Evolutionary conservation across 345 rosid genomes (phyloP), one percentile per base, ranked within the genome.

Genomic region (Brassica cretica): DNA sequence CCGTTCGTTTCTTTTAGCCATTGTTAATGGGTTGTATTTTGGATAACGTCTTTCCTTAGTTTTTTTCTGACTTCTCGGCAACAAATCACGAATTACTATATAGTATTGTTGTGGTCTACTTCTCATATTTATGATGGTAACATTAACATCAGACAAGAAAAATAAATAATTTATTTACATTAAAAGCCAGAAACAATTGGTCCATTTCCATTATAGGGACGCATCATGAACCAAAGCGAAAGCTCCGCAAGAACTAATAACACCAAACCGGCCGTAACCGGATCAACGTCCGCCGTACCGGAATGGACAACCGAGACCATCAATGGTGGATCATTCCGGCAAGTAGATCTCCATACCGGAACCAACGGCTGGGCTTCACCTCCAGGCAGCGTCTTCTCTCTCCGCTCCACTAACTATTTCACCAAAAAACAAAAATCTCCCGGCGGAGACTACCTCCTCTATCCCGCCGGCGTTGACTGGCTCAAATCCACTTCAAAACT

Each of bases 321-420:
- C 81, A 67, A 84, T 60, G 95, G 97, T 18, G 98, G 98, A 2
- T 79, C 97, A 5, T 76, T 88, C 33, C 87, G 66, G 25, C 86
- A 15, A 33, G 59, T 53, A 0, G 24, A 53, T 53, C 59, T 53
- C 29, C 10, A 91, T 19, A 60, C 77, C 12, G 94, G 98, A 18
- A 49, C 63, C 74, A 89, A 93, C 81, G 97, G 98, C 35, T 93
- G 95, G 98, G 89, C 95, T 0, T 87, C 98, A 5, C 97, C 98
- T 2, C 93, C 97, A 10, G 92, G 90, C 6, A 75, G 87, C 15
- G 74, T 88, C 24, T 93, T 93, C 87, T 75, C 84, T 49, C 86
- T 93, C 73, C 93, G 98, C 53, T 84, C 93, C 15, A 35, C 24
- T 15, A 63, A 68, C 61, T 93, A 86, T 58, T 82, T 91, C 29